These are phyloP conservation scores for Obelidium mucronatum DNA, from an alignment of 192 early-diverging fungal species.

Conservation along the genomic window DNA sequence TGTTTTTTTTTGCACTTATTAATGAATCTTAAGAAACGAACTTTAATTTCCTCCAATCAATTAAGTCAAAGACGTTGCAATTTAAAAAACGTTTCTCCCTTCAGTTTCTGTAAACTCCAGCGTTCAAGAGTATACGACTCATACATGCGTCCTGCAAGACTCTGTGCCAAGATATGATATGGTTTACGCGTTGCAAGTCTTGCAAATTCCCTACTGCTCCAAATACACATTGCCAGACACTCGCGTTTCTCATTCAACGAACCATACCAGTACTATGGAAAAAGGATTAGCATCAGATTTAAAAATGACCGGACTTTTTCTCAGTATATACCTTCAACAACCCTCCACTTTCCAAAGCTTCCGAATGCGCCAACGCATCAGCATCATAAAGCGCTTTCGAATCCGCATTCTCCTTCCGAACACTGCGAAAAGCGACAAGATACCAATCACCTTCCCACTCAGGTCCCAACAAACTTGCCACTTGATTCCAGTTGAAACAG, in stretches of 20 bases:
- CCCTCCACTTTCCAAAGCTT: constrained; percentile 56
- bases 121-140: constrained; percentile 57
- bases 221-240: constrained; percentile 64
- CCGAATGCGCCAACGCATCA: constrained; percentile 54
- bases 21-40: background rate
- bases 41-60: background rate
- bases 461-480: constrained; percentile 38
- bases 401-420: constrained; percentile 49
- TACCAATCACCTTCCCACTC: constrained; percentile 51
- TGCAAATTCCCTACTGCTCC: constrained; percentile 53
- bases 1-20: no score
- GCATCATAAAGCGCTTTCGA: constrained; percentile 50
- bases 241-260: constrained; percentile 50
- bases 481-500: constrained; percentile 54
- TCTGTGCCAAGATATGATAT: constrained; percentile 50
- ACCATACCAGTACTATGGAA: constrained; percentile 65
- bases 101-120: constrained; percentile 44
- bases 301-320: no score
- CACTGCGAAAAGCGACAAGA: constrained; percentile 57
- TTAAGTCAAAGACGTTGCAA: constrained; percentile 19
- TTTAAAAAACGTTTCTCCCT: background rate
- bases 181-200: constrained; percentile 48
- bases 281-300: no score
- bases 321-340: no score
- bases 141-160: constrained; percentile 55